These are phyloP conservation scores for Boletus hoseneyae DNA, from an alignment of 1,284 basidiomycete species.

Conservation along the genomic window DNA sequence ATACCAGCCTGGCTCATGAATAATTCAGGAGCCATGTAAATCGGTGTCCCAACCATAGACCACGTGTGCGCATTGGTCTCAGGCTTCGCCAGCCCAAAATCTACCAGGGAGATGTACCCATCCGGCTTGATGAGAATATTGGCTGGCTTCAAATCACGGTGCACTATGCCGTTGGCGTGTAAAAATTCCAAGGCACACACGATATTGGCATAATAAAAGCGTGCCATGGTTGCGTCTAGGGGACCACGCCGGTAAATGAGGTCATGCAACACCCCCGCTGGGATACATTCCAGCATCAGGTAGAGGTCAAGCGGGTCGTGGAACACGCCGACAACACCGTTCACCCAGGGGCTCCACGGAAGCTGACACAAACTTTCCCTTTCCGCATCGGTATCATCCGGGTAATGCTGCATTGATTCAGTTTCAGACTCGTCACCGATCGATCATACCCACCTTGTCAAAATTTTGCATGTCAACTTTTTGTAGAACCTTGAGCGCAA, in stretches of 20 bases:
- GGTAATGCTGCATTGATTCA: slow-evolving; percentile 16
- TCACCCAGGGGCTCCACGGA: slow-evolving; percentile 52
- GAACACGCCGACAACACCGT: slow-evolving; percentile 42
- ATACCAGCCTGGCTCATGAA: slow-evolving; percentile 41
- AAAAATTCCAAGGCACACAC: slow-evolving; percentile 72
- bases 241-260: slow-evolving; percentile 34
- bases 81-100: slow-evolving; percentile 66
- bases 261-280: slow-evolving; percentile 40
- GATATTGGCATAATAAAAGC: slow-evolving; percentile 59
- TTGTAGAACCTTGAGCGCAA: slow-evolving; percentile 43
- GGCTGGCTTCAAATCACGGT: slow-evolving; percentile 84
- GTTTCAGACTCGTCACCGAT: slow-evolving; percentile 4
- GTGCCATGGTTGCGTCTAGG: slow-evolving; percentile 31
- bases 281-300: slow-evolving; percentile 46
- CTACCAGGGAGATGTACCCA: slow-evolving; percentile 66
- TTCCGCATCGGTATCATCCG: slow-evolving; percentile 38
- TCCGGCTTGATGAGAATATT: slow-evolving; percentile 71
- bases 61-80: slow-evolving; percentile 24
- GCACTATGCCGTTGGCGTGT: slow-evolving; percentile 69
- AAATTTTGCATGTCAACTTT: slow-evolving; percentile 33
- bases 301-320: slow-evolving; percentile 47
- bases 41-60: slow-evolving; percentile 54
- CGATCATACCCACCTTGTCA: slow-evolving; percentile 28
- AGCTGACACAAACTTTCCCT: slow-evolving; percentile 37
- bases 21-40: slow-evolving; percentile 74